A percentile compares a stretch with the other conserved stretches of the same genome.
Conservation (phyloP, 257 asterid genomes). For the Cynanchum wilfordii region DNA sequence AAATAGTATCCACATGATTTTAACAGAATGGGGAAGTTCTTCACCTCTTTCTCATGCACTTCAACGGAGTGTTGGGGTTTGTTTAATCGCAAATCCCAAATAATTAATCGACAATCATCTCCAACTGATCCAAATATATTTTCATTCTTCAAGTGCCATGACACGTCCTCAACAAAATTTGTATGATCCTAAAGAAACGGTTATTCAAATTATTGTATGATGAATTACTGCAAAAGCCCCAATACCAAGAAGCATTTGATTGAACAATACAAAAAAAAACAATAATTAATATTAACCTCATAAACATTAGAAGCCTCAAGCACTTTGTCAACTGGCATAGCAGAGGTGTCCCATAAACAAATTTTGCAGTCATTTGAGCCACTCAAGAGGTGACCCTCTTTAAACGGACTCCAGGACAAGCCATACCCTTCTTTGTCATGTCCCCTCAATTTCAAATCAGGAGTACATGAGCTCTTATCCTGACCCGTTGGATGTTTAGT, state of each 20-base stretch:
- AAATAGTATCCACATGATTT: not conserved
- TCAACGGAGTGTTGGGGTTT: slow-evolving; percentile 61
- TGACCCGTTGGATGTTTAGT: slow-evolving; percentile 41
- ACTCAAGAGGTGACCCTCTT: slow-evolving; percentile 76
- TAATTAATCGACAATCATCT: slow-evolving; percentile 82
- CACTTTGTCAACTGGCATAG: slow-evolving; percentile 51
- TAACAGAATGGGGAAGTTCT: not conserved
- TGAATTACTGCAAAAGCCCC: not conserved
- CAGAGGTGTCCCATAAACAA: slow-evolving; percentile 86
- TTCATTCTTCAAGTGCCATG: slow-evolving; percentile 83
- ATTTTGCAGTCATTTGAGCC: slow-evolving; percentile 82
- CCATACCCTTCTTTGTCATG: slow-evolving; percentile 95
- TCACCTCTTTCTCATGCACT: slow-evolving; percentile 83
- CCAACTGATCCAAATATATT: slow-evolving; percentile 90
- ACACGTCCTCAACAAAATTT: slow-evolving; percentile 78
- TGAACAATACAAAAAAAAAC: not conserved
- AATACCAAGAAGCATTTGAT: slow-evolving; percentile 5
- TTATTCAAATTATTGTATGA: not conserved
- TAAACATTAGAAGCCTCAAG: slow-evolving; percentile 56
- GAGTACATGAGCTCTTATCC: slow-evolving; percentile 43
- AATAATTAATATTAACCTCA: slow-evolving; percentile 39
- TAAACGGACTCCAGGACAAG: slow-evolving; percentile 81
- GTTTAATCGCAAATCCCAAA: slow-evolving; percentile 91
- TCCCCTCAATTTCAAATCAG: slow-evolving; percentile 77
- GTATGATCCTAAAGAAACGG: slow-evolving; percentile 57